Base-by-base conservation (phyloP, 495 filamentous ascomycete genomes). In the Aspergillus biplanus region DNA sequence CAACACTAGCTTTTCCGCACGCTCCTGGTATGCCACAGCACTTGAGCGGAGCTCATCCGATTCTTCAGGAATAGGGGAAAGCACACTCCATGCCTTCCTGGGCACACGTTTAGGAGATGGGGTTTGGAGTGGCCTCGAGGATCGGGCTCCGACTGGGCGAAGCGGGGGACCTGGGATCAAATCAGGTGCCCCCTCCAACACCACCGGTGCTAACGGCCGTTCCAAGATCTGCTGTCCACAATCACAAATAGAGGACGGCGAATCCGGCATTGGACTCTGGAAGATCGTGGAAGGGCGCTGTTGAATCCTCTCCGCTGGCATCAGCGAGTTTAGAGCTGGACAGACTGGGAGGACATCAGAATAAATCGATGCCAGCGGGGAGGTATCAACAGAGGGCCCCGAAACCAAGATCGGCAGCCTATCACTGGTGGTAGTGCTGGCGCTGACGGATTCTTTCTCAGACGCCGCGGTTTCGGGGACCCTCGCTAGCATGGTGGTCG, bases 51-150 rank as follows among this genome's bases (percentile, higher is more conserved):
- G 58, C 12, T 42, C 46, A 49, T 63, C 63, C 31, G 46, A n/a
- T 49, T 63, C 62, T 32, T 57, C 39, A 9, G 53, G 63, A 21
- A 67, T 54, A 9, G 65, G 62, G 32, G 65, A 67, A 37, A 70
- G 62, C 16, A 27, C 16, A 35, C 16, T 27, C 47, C 16, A 7
- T 50, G 27, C 47, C 47, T 18, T 21, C 13, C 5, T 18, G 16
- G 16, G 11, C 27, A 11, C 27, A 50, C 16, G 16, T 18, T 11
- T 31, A 18, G 5, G 47, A 7, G 47, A 50, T 21, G 21, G n/a
- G 7, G 47, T 50, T 35, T 18, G 56, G 33, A n/a, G 50, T 11
- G 33, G 56, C n/a, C 56, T 44, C 15, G 11, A 42, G 9, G 44
- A 33, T 31, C 4, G 33, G 39, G 35, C 60, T 63, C 27, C 47